A percentile compares a stretch with the other conserved stretches of the same genome.
Evolutionary conservation across 768 basidiomycete species (phyloP).

Genomic region (Lactarius vividus): DNA sequence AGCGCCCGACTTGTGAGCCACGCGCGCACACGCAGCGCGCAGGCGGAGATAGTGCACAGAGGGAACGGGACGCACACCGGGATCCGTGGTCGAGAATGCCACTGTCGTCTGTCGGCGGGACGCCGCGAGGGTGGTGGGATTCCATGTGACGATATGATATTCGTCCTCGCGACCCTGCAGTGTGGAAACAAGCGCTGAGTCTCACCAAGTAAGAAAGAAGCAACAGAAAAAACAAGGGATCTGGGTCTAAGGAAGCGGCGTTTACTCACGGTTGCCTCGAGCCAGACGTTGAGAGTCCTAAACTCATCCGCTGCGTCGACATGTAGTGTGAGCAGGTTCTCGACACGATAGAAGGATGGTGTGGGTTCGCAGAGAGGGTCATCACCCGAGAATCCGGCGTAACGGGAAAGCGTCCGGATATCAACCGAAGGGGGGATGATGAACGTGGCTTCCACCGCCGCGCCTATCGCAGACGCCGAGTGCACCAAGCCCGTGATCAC

Average conservation of each 20-base stretch:
- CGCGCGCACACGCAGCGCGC: conserved; percentile 42
- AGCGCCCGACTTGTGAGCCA: conserved; percentile 42
- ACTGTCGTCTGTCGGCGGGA: conserved; percentile 22
- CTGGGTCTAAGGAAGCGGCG: neutral
- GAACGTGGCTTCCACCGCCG: conserved; percentile 3
- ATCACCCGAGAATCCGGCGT: conserved; percentile 14
- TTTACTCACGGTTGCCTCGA: conserved; percentile 34
- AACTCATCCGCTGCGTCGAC: conserved; percentile 28
- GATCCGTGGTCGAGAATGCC: conserved; percentile 35
- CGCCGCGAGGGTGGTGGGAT: neutral
- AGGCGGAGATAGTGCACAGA: conserved; percentile 35
- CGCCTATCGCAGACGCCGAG: neutral
- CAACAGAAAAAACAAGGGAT: neutral
- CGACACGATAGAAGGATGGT: conserved; percentile 11
- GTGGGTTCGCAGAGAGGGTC: conserved; percentile 16
- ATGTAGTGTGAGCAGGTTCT: conserved; percentile 19
- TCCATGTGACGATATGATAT: conserved; percentile 21
- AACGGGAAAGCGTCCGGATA: conserved; percentile 14
- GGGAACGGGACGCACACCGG: conserved; percentile 34
- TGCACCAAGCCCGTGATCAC: conserved; percentile 13
- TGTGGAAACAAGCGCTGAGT: neutral
- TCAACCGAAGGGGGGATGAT: conserved; percentile 21
- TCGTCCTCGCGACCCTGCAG: conserved; percentile 3
- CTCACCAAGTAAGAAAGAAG: neutral
- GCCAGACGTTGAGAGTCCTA: conserved; percentile 35